Evolutionary conservation across 2,329 filamentous ascomycete genomes (phyloP), one percentile per base, ranked within the genome.

Genomic region (Phialocephala subalpina): DNA sequence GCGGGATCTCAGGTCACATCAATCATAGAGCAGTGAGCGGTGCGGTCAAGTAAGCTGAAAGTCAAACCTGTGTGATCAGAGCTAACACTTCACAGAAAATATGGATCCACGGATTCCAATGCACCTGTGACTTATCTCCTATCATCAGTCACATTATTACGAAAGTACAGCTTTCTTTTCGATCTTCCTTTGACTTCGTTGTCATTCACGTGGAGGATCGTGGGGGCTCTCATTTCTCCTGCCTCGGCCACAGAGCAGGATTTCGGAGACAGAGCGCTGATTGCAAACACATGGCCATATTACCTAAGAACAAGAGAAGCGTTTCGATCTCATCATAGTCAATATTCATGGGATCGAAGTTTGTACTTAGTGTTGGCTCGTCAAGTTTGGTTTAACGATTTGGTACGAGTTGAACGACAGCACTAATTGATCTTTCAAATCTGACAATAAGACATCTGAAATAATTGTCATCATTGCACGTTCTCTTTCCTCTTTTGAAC

Each of bases 271-370:
- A 70, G 69, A 36, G 78, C 77, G 0, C 70, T 81, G 16, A 47
- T 80, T 2, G 77, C 78, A 36, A 81, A 76, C 58, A 74, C 77
- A 0, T 80, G 77, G 78, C 64, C 69, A 9, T 74, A 73, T 16
- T 81, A 81, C 67, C 67, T 73, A 36, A 68, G 74, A 62, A 79
- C 78, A 5, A 71, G 79, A n/a, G 53, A 70, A 11, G 79, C 79
- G 0, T 80, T 81, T 66, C 72, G 75, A 22, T 76, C 76, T 55
- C 79, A 81, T 64, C 67, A 67, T 38, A 79, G 76, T 62, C 79
- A 81, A 69, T 80, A 80, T 62, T 78, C 78, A 1, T 80, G 79
- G 78, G 79, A 81, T 63, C 73, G 79, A 18, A 73, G 78, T 45
- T 45, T 81, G 64, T 81, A 81, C 69, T 73, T 80, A 74, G 64